These are phyloP conservation scores for Naganishia antarctica DNA, from an alignment of 768 basidiomycete species.

Conservation along the genomic window DNA sequence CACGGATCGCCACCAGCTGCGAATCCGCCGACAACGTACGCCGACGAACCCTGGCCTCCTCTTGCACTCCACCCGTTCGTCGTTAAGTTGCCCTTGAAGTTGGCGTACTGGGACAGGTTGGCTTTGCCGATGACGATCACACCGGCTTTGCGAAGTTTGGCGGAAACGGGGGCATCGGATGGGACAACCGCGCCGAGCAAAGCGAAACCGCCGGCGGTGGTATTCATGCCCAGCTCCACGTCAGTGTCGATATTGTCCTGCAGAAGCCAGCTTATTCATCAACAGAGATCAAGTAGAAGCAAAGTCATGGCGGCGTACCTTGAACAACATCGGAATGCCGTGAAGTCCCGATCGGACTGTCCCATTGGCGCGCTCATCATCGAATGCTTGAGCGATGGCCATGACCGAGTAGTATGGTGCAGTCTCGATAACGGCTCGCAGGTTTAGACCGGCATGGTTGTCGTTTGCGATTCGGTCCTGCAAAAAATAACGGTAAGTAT, in stretches of 20 bases:
- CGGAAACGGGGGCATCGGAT: conserved; percentile 32
- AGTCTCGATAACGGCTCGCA: conserved; percentile 38
- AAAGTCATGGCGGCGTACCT: conserved; percentile 14
- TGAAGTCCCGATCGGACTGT: conserved; percentile 31
- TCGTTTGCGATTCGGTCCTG: too few species aligned
- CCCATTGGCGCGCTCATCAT: conserved; percentile 33
- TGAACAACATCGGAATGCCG: conserved; percentile 43
- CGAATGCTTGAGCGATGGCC: conserved; percentile 34
- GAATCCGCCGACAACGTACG: conserved; percentile 39
- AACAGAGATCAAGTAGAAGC: background rate
- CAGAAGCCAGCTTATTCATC: background rate
- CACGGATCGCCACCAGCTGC: conserved; percentile 35
- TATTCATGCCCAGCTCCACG: conserved; percentile 38
- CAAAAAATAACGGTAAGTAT: conserved; percentile 2
- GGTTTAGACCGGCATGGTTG: conserved; percentile 34
- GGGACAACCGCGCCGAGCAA: conserved; percentile 30
- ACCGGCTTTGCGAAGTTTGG: conserved; percentile 24
- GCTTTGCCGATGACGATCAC: conserved; percentile 32
- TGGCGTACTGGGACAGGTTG: conserved; percentile 25
- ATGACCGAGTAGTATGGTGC: conserved; percentile 35
- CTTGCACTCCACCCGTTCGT: conserved; percentile 37
- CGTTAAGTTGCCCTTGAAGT: conserved; percentile 28
- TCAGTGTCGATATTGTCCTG: conserved; percentile 40
- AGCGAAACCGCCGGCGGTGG: conserved; percentile 37
- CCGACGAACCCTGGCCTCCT: conserved; percentile 37